These are phyloP conservation scores for Roridomyces roridus DNA, from an alignment of 768 basidiomycete species.

Conservation along the genomic window DNA sequence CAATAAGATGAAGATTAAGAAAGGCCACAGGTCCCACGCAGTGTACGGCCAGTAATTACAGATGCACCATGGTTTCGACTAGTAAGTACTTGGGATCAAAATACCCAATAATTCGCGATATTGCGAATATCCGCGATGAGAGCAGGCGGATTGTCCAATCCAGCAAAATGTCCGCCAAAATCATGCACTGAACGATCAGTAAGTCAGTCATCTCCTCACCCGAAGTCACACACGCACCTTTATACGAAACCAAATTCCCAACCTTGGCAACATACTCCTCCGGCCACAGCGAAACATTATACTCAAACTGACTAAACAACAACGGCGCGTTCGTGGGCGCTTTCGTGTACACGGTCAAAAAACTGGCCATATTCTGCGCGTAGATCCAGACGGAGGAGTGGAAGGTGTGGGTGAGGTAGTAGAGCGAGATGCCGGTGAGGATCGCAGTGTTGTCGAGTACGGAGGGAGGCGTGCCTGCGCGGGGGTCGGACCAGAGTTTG, in stretches of 20 bases:
- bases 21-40: too few species aligned
- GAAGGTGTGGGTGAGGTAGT: conserved; percentile 31
- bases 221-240: conserved; percentile 11
- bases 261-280: conserved; percentile 9
- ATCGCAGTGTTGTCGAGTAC: conserved; percentile 14
- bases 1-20: too few species aligned
- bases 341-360: neutral
- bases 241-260: conserved; percentile 15
- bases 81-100: too few species aligned
- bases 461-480: conserved; percentile 17
- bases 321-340: conserved; percentile 16
- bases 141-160: conserved; percentile 7
- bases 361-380: conserved; percentile 5
- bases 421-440: conserved; percentile 30
- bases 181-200: too few species aligned
- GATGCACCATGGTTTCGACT: too few species aligned
- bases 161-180: conserved; percentile 17
- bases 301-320: conserved; percentile 16
- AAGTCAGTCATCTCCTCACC: too few species aligned
- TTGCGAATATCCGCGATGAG: conserved; percentile 8
- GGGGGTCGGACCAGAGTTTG: conserved; percentile 20
- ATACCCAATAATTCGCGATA: too few species aligned
- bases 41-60: too few species aligned
- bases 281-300: conserved; percentile 10
- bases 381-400: conserved; percentile 27